Conservation (phyloP, 2,329 filamentous ascomycete genomes). For the Colletotrichum cuscutae region DNA sequence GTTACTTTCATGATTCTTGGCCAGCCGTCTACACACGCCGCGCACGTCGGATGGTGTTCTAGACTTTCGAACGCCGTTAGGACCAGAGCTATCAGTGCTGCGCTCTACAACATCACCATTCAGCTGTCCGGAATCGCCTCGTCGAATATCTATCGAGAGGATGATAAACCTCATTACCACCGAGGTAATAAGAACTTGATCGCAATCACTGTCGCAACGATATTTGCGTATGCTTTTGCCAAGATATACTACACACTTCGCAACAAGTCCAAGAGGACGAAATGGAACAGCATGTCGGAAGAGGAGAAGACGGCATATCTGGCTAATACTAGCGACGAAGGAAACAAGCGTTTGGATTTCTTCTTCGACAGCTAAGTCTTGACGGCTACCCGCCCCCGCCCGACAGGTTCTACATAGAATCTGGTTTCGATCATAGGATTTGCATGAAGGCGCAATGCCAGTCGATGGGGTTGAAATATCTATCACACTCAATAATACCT, state of each 20-base stretch:
- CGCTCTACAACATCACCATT: constrained; percentile 68
- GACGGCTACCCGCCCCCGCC: too few relatives aligned
- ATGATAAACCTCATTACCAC: constrained; percentile 60
- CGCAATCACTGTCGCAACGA: constrained; percentile 47
- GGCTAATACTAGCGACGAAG: constrained; percentile 52
- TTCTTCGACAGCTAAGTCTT: constrained; percentile 42
- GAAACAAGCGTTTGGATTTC: constrained; percentile 50
- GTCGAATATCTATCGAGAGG: constrained; percentile 43
- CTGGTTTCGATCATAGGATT: neutral
- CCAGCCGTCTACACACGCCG: constrained; percentile 59
- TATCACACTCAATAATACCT: too few relatives aligned
- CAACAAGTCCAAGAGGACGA: constrained; percentile 41
- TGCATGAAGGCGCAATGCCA: too few relatives aligned
- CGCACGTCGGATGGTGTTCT: constrained; percentile 66
- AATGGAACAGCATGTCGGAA: constrained; percentile 42
- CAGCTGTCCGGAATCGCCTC: constrained; percentile 40
- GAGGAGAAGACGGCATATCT: constrained; percentile 51
- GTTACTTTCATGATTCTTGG: constrained; percentile 55
- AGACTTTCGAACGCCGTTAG: constrained; percentile 71
- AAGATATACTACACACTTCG: constrained; percentile 45
- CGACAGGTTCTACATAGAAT: neutral
- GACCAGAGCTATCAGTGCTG: constrained; percentile 69
- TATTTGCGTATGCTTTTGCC: constrained; percentile 44
- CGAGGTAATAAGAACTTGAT: constrained; percentile 53
- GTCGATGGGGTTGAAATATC: too few relatives aligned